phyloP scores from a whole-genome alignment of 768 basidiomycete genomes.

The Russula virescens region DNA sequence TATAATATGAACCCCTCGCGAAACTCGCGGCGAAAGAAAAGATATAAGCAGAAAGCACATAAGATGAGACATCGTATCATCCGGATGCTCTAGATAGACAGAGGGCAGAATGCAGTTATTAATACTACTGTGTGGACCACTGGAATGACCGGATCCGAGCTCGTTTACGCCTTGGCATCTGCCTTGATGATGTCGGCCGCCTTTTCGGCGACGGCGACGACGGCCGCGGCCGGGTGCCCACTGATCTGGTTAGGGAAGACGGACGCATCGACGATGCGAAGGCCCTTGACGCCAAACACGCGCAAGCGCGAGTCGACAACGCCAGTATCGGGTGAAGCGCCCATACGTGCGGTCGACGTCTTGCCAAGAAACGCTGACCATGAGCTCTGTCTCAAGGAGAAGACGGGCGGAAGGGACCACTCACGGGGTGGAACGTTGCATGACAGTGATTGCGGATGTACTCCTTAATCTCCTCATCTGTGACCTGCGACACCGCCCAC shows the following conservation, averaged over 20 bases:
- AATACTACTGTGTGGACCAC: no score
- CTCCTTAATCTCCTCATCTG: constrained; percentile 24
- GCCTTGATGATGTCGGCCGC: constrained; percentile 16
- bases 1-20: no score
- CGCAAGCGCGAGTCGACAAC: constrained; percentile 38
- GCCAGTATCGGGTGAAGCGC: constrained; percentile 27
- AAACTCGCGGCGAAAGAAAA: no score
- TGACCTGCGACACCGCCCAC: constrained; percentile 1
- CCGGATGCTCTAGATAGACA: no score
- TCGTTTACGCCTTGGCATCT: not conserved
- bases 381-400: no score
- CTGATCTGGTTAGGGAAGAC: constrained; percentile 21
- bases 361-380: not conserved
- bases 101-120: no score
- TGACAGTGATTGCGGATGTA: constrained; percentile 12
- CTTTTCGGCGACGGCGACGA: constrained; percentile 18
- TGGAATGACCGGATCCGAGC: no score
- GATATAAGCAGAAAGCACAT: no score
- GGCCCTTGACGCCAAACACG: constrained; percentile 40
- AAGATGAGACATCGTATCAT: no score
- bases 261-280: constrained; percentile 34
- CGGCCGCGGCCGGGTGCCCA: constrained; percentile 9
- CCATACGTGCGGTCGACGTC: constrained; percentile 21
- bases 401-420: not conserved
- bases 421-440: constrained; percentile 32